Evolutionary conservation across 768 basidiomycete species (phyloP), one percentile per base, ranked within the genome.

Genomic region (Pleurotus eryngii): DNA sequence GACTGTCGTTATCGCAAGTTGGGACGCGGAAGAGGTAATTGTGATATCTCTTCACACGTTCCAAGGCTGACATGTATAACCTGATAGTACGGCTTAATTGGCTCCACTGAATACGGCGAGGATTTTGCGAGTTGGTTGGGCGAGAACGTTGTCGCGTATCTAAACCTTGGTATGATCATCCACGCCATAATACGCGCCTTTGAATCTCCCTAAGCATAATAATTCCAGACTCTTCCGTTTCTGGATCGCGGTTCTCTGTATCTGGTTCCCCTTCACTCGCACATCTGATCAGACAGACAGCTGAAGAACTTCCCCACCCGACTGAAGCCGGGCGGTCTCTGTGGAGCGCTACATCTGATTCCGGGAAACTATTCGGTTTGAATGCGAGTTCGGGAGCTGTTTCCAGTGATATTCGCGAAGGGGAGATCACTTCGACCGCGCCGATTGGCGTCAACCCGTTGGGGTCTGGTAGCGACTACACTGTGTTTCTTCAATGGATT

Each of bases 1-100:
- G 57, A 90, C 87, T 0, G 84, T 92, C 65, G 67, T 91, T 20
- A 75, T 93, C 49, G 87, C 85, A 1, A 87, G 84, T 63, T 93
- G 90, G 91, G 90, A 92, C 65, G 91, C 81, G 1, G 90, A 91
- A 66, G 46, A 49, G 50, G 61, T 61, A 7, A 56, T 43, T 43
- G 18, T 1, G 35, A 9, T 9, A 35, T 9, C 30, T 35, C 3
- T 35, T 35, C 30, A 35, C 30, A 35, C 30, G 30, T 35, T 35
- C 0, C 11, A 4, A 35, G 30, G 30, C 30, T 20, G 73, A 73
- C 9, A 50, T 18, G 14, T 15, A 40, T 24, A 27, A 18, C 14
- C 3, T n/a, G 20, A 57, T 17, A 59, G 77, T 82, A 81, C 55
- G 83, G 82, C 20, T 72, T 86, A 18, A 65, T 85, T 45, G 89